Conservation (phyloP, 164 flowering plant genomes). For the Annona squamosa region DNA sequence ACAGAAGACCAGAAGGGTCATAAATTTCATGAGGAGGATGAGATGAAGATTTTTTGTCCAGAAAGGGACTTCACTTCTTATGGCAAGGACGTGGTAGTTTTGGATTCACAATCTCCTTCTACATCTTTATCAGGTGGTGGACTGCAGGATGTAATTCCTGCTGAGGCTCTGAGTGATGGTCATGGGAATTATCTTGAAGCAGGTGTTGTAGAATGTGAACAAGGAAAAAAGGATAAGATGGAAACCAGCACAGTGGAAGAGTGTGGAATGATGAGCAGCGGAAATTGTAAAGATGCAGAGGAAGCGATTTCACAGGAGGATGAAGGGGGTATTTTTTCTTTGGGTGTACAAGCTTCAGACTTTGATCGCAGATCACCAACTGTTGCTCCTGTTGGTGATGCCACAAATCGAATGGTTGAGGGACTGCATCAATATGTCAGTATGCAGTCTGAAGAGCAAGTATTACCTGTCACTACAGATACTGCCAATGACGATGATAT, state of each 20-base stretch:
- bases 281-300: conserved; percentile 8
- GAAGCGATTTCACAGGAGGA: conserved; percentile 5
- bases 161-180: conserved; percentile 1
- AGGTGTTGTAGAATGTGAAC: conserved; percentile 1
- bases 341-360: conserved; percentile 13
- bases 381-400: conserved; percentile 20
- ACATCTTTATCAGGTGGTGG: conserved; percentile 4
- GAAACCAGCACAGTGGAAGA: conserved; percentile 8
- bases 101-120: conserved; percentile 5
- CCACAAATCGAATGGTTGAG: conserved; percentile 5
- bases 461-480: conserved; percentile 10
- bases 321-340: conserved; percentile 1
- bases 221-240: conserved; percentile 3
- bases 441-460: conserved; percentile 13
- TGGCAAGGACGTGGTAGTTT: conserved; percentile 8
- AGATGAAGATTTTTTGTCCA: conserved; percentile 2
- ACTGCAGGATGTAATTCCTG: conserved; percentile 12
- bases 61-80: conserved; percentile 5
- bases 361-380: conserved; percentile 9
- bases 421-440: conserved; percentile 12
- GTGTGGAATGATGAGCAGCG: conserved; percentile 3
- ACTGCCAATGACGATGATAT: conserved; percentile 19
- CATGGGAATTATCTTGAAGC: neutral
- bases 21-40: conserved; percentile 5
- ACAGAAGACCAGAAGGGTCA: neutral